A percentile compares a stretch with the other conserved stretches of the same genome.
phyloP scores from a whole-genome alignment of 2,329 filamentous ascomycete species.

The Rhynchosporium secalis region DNA sequence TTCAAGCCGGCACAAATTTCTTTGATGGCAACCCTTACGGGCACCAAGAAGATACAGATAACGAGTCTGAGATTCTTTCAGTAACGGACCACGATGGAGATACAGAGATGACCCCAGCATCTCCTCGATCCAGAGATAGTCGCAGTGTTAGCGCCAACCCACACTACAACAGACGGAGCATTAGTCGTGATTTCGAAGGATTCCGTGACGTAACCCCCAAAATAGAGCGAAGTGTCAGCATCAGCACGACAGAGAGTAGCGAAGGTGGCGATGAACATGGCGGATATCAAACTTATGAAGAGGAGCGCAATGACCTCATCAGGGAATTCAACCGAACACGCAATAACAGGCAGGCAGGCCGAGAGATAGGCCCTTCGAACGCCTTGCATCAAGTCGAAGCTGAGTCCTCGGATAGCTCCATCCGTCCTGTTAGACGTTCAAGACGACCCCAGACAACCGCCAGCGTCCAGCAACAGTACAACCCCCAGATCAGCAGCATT shows the following conservation, averaged over 20 bases:
- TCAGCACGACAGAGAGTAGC: constrained; percentile 12
- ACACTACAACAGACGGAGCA: constrained; percentile 15
- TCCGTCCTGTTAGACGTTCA: constrained; percentile 31
- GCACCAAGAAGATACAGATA: constrained; percentile 29
- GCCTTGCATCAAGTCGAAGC: constrained; percentile 33
- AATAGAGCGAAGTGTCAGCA: constrained; percentile 17
- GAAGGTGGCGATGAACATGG: constrained; percentile 10
- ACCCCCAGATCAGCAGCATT: constrained; percentile 38
- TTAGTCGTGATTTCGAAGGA: constrained; percentile 12
- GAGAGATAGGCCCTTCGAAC: constrained; percentile 33
- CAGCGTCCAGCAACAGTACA: constrained; percentile 33
- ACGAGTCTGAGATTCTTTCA: constrained; percentile 29
- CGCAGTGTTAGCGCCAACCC: constrained; percentile 21
- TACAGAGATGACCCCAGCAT: constrained; percentile 39
- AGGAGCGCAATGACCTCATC: not conserved
- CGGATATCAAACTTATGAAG: not conserved
- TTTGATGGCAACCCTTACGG: constrained; percentile 15
- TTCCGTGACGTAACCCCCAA: constrained; percentile 10
- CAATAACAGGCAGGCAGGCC: not conserved
- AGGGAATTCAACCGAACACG: not conserved
- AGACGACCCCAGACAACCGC: constrained; percentile 24
- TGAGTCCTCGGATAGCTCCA: constrained; percentile 34
- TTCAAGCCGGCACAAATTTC: constrained; percentile 11
- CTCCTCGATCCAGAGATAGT: constrained; percentile 27
- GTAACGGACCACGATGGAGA: constrained; percentile 40